Evolutionary conservation across 805 yeast genomes (phyloP).

Genomic region (Monosporozyma yasuniensis): DNA sequence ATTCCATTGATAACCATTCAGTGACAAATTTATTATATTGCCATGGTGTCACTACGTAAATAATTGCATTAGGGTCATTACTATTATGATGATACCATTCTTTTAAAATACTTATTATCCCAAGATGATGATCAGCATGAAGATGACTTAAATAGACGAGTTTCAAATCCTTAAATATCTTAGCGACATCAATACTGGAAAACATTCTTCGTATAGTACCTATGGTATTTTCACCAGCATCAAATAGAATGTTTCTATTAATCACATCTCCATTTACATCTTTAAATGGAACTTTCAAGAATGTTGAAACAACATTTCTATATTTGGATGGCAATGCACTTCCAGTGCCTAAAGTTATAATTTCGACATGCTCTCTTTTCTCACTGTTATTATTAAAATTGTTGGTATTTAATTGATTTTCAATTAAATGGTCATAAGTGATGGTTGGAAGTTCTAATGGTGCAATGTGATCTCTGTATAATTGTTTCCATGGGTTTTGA

Average conservation of each 20-base stretch:
- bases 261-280: conserved; percentile 24
- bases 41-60: conserved; percentile 68
- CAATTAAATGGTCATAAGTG: conserved; percentile 21
- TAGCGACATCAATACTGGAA: conserved; percentile 36
- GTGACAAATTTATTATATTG: conserved; percentile 54
- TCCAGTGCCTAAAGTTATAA: conserved; percentile 84
- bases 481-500: conserved; percentile 19
- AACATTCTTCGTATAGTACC: conserved; percentile 62
- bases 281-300: conserved; percentile 58
- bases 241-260: conserved; percentile 52
- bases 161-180: conserved; percentile 50
- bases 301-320: conserved; percentile 76
- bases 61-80: conserved; percentile 29
- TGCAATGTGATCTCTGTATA: conserved; percentile 22
- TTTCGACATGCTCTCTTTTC: conserved; percentile 49
- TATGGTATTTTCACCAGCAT: conserved; percentile 92
- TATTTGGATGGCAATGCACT: conserved; percentile 79
- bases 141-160: conserved; percentile 74
- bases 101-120: conserved; percentile 58
- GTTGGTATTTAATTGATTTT: conserved; percentile 23
- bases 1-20: conserved; percentile 58
- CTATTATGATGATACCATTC: conserved; percentile 50
- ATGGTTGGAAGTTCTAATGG: conserved; percentile 21
- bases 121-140: conserved; percentile 96
- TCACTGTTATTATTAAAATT: conserved; percentile 27